phyloP scores from a whole-genome alignment of 441 rosid genomes.

The Euphorbia corollata region DNA sequence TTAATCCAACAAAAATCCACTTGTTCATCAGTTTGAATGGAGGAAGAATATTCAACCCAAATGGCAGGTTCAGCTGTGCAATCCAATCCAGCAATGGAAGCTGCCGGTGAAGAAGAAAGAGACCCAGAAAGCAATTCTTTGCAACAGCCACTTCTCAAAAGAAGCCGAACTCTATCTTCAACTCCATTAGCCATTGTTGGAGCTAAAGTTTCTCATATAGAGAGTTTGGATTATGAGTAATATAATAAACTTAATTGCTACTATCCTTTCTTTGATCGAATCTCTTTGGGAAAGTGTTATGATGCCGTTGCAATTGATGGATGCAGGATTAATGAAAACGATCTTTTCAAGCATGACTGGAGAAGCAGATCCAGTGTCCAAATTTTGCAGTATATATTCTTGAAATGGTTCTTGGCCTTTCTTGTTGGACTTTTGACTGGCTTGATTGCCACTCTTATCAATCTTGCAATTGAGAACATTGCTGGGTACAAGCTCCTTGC shows the following conservation, averaged over 20 bases:
- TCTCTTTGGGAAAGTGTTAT: background rate
- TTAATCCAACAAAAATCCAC: slow-evolving; percentile 5
- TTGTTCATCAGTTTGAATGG: slow-evolving; percentile 32
- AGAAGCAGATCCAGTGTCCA: slow-evolving; percentile 77
- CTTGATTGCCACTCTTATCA: slow-evolving; percentile 72
- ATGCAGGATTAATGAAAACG: slow-evolving; percentile 81
- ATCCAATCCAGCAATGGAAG: slow-evolving; percentile 21
- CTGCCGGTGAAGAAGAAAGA: slow-evolving; percentile 27
- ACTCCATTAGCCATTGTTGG: slow-evolving; percentile 77
- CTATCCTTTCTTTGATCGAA: background rate
- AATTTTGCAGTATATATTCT: slow-evolving; percentile 72
- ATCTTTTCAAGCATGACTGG: slow-evolving; percentile 93
- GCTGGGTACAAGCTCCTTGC: slow-evolving; percentile 90
- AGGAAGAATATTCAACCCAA: slow-evolving; percentile 32
- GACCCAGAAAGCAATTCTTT: slow-evolving; percentile 63
- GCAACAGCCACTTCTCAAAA: slow-evolving; percentile 68
- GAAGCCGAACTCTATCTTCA: slow-evolving; percentile 62
- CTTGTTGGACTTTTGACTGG: slow-evolving; percentile 85
- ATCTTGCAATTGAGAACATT: slow-evolving; percentile 81
- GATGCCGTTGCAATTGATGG: slow-evolving; percentile 7
- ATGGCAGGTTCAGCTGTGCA: slow-evolving; percentile 22
- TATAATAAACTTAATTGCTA: background rate
- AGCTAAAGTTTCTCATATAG: slow-evolving; percentile 72
- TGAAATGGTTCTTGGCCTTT: slow-evolving; percentile 76
- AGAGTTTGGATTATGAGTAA: slow-evolving; percentile 92